Conservation (phyloP, 495 filamentous ascomycete species). For the Trichocladium antarcticum region DNA sequence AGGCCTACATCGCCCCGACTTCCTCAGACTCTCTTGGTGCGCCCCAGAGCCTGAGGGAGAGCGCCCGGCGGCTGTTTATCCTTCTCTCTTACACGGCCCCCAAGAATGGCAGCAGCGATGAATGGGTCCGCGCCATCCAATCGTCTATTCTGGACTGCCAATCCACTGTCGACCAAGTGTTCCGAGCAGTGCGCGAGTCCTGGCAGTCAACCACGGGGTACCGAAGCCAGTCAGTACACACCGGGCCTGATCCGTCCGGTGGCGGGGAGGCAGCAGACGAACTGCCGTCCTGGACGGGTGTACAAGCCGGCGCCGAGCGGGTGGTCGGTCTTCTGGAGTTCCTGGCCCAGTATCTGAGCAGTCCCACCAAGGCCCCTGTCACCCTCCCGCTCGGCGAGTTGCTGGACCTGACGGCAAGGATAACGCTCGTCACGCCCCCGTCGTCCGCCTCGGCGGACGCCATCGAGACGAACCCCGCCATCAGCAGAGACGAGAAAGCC, state of each 20-base stretch:
- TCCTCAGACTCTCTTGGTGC: constrained; percentile 34
- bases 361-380: constrained; percentile 49
- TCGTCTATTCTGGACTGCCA: constrained; percentile 51
- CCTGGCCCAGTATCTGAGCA: constrained; percentile 38
- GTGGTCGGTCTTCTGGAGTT: constrained; percentile 52
- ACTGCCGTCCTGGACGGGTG: constrained; percentile 57
- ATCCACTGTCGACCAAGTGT: constrained; percentile 57
- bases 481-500: constrained; percentile 68
- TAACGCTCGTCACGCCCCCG: constrained; percentile 56
- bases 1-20: constrained; percentile 47
- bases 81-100: constrained; percentile 63
- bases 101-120: constrained; percentile 58
- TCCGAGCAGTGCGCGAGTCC: constrained; percentile 64
- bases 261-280: constrained; percentile 35
- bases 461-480: constrained; percentile 50
- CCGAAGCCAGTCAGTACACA: constrained; percentile 20
- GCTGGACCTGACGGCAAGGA: constrained; percentile 51
- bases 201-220: constrained; percentile 53
- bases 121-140: constrained; percentile 59
- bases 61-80: constrained; percentile 50
- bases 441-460: constrained; percentile 28
- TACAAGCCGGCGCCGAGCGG: constrained; percentile 58
- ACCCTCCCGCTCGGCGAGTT: constrained; percentile 53
- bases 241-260: constrained; percentile 33
- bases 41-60: constrained; percentile 39